Percentiles rank a stretch among this genome's conserved stretches.
These are phyloP conservation scores for Komagataella kurtzmanii DNA, from an alignment of 805 yeast species.

Conservation along the genomic window DNA sequence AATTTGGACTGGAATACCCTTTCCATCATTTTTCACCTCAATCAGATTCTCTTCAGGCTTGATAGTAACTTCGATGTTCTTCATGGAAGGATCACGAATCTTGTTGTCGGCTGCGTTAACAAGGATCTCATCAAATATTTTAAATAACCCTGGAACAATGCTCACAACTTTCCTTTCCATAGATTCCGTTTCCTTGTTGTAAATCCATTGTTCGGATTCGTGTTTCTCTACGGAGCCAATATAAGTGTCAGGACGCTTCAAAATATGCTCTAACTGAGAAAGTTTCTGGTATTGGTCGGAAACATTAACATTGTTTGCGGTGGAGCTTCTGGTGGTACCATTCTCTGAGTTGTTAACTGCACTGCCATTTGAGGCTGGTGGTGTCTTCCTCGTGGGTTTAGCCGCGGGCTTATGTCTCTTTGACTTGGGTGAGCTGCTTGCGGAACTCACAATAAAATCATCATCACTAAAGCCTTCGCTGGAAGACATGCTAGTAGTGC, in stretches of 20 bases:
- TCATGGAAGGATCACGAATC: slow-evolving; percentile 88
- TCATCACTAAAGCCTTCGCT: not conserved
- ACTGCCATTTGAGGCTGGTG: not conserved
- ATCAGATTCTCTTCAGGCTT: slow-evolving; percentile 64
- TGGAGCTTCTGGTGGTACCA: not conserved
- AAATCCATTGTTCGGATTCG: slow-evolving; percentile 76
- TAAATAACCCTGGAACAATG: slow-evolving; percentile 91
- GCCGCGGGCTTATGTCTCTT: not conserved
- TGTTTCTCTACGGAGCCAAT: slow-evolving; percentile 87
- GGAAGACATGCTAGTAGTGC: not conserved
- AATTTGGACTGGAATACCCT: slow-evolving; percentile 89
- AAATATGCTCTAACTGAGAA: slow-evolving; percentile 89
- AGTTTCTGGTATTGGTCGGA: slow-evolving; percentile 83
- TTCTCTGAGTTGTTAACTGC: not conserved
- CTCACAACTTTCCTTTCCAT: slow-evolving; percentile 51
- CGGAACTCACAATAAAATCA: not conserved
- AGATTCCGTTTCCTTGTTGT: slow-evolving; percentile 46
- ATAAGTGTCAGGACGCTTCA: slow-evolving; percentile 96
- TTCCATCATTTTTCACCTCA: slow-evolving; percentile 82
- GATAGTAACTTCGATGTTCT: slow-evolving; percentile 68
- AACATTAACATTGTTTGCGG: slow-evolving; percentile 14
- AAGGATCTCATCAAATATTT: slow-evolving; percentile 91
- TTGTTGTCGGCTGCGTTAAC: slow-evolving; percentile 99
- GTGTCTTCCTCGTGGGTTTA: not conserved
- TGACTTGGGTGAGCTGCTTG: not conserved